These are phyloP conservation scores for Cladosporium sp. DNA, from an alignment of 2,329 filamentous ascomycete genomes.

Conservation along the genomic window DNA sequence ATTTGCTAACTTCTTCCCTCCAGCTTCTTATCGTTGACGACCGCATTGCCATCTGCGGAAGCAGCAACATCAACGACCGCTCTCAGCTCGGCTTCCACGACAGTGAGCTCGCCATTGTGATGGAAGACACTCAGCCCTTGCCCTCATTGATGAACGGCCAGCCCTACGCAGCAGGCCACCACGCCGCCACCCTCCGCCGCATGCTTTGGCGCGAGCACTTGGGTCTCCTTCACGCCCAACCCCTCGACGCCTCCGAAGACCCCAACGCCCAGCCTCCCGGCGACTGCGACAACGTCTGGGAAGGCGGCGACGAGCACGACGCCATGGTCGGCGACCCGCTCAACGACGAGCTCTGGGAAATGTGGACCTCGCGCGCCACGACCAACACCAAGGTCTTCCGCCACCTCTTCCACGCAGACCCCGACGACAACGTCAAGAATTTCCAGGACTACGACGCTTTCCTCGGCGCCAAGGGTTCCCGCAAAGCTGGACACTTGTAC, in stretches of 20 bases:
- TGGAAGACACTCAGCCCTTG: slow-evolving; percentile 74
- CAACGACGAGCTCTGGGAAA: slow-evolving; percentile 53
- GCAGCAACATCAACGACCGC: slow-evolving; percentile 79
- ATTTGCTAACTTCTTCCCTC: background rate
- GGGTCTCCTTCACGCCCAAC: slow-evolving; percentile 72
- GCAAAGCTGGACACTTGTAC: slow-evolving; percentile 80
- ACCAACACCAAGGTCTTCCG: slow-evolving; percentile 71
- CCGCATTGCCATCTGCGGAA: slow-evolving; percentile 67
- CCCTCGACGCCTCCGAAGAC: slow-evolving; percentile 60
- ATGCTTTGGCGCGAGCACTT: slow-evolving; percentile 90
- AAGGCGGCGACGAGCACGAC: slow-evolving; percentile 63
- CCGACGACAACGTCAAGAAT: slow-evolving; percentile 81
- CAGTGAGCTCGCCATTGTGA: slow-evolving; percentile 83
- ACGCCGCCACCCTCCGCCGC: slow-evolving; percentile 74
- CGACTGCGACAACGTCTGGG: slow-evolving; percentile 66
- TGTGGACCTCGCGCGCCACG: slow-evolving; percentile 66
- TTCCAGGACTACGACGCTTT: slow-evolving; percentile 89
- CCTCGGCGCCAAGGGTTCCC: slow-evolving; percentile 53
- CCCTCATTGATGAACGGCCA: slow-evolving; percentile 73
- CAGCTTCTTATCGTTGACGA: slow-evolving; percentile 76
- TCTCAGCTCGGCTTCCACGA: slow-evolving; percentile 85
- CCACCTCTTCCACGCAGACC: slow-evolving; percentile 82
- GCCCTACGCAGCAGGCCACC: slow-evolving; percentile 72
- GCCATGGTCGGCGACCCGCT: slow-evolving; percentile 58
- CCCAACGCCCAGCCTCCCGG: slow-evolving; percentile 74